Percentiles rank a stretch among this genome's conserved stretches.
Conservation (phyloP, 2,329 filamentous ascomycete species). For the Lachnellula arida region DNA sequence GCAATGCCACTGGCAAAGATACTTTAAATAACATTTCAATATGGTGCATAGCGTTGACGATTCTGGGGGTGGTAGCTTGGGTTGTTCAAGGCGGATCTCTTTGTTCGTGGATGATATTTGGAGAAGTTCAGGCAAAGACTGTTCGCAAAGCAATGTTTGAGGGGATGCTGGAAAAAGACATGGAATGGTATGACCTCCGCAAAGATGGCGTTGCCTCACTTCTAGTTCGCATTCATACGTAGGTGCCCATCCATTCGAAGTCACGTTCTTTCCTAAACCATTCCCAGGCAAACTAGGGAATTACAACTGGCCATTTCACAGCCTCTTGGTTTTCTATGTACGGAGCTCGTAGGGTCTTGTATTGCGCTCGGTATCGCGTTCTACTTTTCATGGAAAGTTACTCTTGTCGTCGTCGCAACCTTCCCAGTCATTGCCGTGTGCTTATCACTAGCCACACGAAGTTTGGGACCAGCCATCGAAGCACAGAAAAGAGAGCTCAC, state of each 20-base stretch:
- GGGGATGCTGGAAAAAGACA: slow-evolving; percentile 64
- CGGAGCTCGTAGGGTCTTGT: slow-evolving; percentile 59
- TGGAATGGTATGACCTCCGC: slow-evolving; percentile 77
- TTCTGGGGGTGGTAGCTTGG: slow-evolving; percentile 62
- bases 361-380: slow-evolving; percentile 69
- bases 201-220: slow-evolving; percentile 68
- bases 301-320: slow-evolving; percentile 77
- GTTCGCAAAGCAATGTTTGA: slow-evolving; percentile 62
- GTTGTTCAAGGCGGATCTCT: slow-evolving; percentile 63
- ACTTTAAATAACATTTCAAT: slow-evolving; percentile 52
- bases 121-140: slow-evolving; percentile 70
- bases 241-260: slow-evolving; percentile 31
- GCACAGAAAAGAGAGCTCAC: slow-evolving; percentile 64
- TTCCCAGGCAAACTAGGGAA: slow-evolving; percentile 69
- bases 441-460: slow-evolving; percentile 55
- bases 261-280: slow-evolving; percentile 17
- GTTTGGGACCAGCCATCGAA: slow-evolving; percentile 61
- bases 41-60: slow-evolving; percentile 59
- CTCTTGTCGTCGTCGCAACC: slow-evolving; percentile 70
- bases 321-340: slow-evolving; percentile 66
- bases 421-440: slow-evolving; percentile 62
- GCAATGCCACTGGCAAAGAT: slow-evolving; percentile 42
- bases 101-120: slow-evolving; percentile 68
- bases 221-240: slow-evolving; percentile 70
- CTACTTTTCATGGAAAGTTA: slow-evolving; percentile 77